phyloP scores from a whole-genome alignment of 1,284 basidiomycete genomes.

The Cryptococcus sp. region DNA sequence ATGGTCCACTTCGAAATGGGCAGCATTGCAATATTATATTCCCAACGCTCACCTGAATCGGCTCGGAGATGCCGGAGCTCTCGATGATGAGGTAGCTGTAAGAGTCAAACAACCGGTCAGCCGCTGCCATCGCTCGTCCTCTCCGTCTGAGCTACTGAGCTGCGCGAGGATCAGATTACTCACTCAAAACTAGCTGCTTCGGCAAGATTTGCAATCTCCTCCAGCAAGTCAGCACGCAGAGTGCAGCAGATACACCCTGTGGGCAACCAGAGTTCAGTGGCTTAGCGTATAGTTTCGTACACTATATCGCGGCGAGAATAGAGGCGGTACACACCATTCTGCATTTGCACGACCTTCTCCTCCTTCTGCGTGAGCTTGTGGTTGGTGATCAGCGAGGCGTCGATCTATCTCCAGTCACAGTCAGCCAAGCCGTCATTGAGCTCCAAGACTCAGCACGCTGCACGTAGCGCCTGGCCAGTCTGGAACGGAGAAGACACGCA shows the following conservation, averaged over 20 bases:
- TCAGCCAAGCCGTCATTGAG: background rate
- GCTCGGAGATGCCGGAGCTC: constrained; percentile 56
- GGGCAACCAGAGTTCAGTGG: background rate
- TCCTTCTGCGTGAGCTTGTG: constrained; percentile 54
- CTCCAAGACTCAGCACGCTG: background rate
- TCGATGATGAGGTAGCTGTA: constrained; percentile 55
- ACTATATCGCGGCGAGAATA: too few relatives aligned
- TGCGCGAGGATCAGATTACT: background rate
- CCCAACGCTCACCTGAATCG: constrained; percentile 50
- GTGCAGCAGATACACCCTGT: constrained; percentile 58
- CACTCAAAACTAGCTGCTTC: constrained; percentile 50
- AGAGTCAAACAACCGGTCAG: background rate
- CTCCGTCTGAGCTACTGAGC: too few relatives aligned
- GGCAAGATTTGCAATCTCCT: constrained; percentile 55
- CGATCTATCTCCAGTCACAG: constrained; percentile 44
- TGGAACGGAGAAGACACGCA: constrained; percentile 11
- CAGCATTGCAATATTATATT: too few relatives aligned
- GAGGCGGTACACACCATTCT: constrained; percentile 45
- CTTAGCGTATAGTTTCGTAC: too few relatives aligned
- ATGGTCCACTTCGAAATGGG: too few relatives aligned
- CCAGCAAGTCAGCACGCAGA: constrained; percentile 57
- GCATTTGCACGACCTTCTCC: constrained; percentile 56
- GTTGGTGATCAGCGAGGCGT: constrained; percentile 52
- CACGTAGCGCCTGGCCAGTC: background rate
- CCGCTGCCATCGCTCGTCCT: background rate